Base-by-base conservation (phyloP, 306 rosid species). In the Erythrophleum fordii region DNA sequence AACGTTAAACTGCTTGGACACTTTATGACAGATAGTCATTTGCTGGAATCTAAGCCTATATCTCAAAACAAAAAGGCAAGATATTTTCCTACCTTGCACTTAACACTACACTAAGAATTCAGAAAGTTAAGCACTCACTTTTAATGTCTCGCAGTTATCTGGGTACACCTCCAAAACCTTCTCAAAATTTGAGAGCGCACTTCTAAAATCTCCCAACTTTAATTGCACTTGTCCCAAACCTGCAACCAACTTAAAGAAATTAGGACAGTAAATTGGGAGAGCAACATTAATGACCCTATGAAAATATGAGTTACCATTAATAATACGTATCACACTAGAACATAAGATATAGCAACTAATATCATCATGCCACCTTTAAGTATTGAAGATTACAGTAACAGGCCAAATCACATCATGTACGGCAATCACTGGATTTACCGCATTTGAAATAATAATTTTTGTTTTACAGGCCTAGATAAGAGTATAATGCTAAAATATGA, bases 161-260 rank as follows among this genome's bases (percentile, higher is more conserved):
- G 96, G 96, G 82, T 89, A 90, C 71, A 90, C 91, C 85, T 93
- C 97, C 90, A 93, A 82, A 82, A 95, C 98, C 91, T 93, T 95
- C 60, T 95, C 98, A 72, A 95, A 91, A 86, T 95, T 95, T 49
- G 94, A 84, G 66, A 89, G 86, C 60, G 99, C 98, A 86, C 99
- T 95, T 87, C 74, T 93, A 75, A 92, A 83, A 85, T 95, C 99
- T 72, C 99, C 97, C 94, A 95, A 85, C 88, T 95, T 92, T 84
- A 95, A 85, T 79, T 95, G 98, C 51, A 95, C 98, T 87, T 95
- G 99, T 69, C 99, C 99, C 91, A 95, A 86, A 73, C 99, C 98
- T 95, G 84, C 77, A 70, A 80, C 51, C 69, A 82, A 23, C 65
- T 79, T 74, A 65, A 60, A 77, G 55, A 86, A 70, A 58, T 79